Percentiles rank a stretch among this genome's conserved stretches.
phyloP scores from a whole-genome alignment of 352 stramenopile genomes.

The Pythium utonaiense region DNA sequence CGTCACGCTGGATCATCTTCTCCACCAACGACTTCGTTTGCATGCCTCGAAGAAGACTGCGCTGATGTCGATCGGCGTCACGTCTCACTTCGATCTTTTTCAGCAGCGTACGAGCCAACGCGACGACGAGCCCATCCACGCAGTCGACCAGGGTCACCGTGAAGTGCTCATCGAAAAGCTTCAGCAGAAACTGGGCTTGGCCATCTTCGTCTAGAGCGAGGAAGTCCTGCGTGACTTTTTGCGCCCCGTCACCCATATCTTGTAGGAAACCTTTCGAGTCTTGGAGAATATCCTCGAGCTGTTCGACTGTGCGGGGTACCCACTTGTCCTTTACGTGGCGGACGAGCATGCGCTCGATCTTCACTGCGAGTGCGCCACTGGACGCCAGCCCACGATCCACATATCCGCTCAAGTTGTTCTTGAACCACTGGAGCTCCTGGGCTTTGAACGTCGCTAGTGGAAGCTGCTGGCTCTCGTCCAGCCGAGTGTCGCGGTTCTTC shows the following conservation, averaged over 20 bases:
- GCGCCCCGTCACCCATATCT: not conserved
- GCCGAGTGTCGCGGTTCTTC: conserved; percentile 32
- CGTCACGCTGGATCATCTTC: not conserved
- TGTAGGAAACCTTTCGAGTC: not conserved
- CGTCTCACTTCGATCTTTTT: not conserved
- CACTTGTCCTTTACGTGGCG: conserved; percentile 27
- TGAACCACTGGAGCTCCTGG: conserved; percentile 27
- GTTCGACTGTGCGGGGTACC: conserved; percentile 22
- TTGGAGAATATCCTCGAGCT: conserved; percentile 3
- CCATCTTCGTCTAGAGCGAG: not conserved
- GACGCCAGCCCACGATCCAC: conserved; percentile 25
- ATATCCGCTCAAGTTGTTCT: conserved; percentile 27
- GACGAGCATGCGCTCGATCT: conserved; percentile 36
- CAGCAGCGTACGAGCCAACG: not conserved
- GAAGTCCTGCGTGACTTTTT: not conserved
- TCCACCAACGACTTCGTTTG: not conserved
- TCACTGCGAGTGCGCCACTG: conserved; percentile 24
- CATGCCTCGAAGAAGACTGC: not conserved
- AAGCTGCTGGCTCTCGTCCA: conserved; percentile 5
- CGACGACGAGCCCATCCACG: not conserved
- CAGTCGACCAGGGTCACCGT: not conserved
- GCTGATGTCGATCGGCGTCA: not conserved
- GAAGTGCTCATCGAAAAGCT: not conserved
- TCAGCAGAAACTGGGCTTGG: not conserved
- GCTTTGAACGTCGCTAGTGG: conserved; percentile 24